A percentile compares a stretch with the other conserved stretches of the same genome.
Evolutionary conservation across 2,329 filamentous ascomycete genomes (phyloP).

Genomic region (Talaromyces sp.): DNA sequence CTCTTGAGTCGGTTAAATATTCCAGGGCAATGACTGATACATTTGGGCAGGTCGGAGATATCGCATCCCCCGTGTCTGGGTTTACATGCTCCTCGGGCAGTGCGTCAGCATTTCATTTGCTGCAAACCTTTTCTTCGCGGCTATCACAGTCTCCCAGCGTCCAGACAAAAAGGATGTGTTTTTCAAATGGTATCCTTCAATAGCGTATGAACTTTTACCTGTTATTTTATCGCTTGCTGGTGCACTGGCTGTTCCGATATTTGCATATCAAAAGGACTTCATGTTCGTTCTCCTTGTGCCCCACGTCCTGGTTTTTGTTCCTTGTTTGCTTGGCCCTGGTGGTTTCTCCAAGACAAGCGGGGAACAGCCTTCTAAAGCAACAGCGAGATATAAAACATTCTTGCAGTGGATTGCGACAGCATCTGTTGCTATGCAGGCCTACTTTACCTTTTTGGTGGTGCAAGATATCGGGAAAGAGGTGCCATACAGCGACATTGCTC

Average conservation of each 20-base stretch:
- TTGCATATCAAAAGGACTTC: constrained; percentile 24
- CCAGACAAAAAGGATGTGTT: neutral
- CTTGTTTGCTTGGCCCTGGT: constrained; percentile 11
- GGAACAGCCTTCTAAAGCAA: constrained; percentile 4
- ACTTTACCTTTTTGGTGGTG: constrained; percentile 18
- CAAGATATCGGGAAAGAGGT: constrained; percentile 15
- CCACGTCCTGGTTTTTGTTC: constrained; percentile 29
- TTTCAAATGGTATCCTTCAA: constrained; percentile 12
- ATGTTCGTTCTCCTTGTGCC: constrained; percentile 26
- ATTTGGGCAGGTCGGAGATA: constrained; percentile 51
- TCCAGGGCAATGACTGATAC: constrained; percentile 1
- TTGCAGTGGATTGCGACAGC: constrained; percentile 40
- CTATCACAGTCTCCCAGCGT: constrained; percentile 20
- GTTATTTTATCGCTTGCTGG: constrained; percentile 21
- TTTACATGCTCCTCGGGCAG: constrained; percentile 63
- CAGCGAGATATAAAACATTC: constrained; percentile 11
- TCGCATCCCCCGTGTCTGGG: constrained; percentile 57
- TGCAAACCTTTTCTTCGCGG: constrained; percentile 61
- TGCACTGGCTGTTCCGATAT: constrained; percentile 21
- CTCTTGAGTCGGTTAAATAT: neutral
- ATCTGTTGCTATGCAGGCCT: constrained; percentile 18
- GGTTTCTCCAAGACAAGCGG: neutral
- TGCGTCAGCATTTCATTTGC: constrained; percentile 63
- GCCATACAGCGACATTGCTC: constrained; percentile 7
- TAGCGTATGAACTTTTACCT: constrained; percentile 10